Conservation (phyloP, 139 green algal species). For the Desmodesmus armatus region DNA sequence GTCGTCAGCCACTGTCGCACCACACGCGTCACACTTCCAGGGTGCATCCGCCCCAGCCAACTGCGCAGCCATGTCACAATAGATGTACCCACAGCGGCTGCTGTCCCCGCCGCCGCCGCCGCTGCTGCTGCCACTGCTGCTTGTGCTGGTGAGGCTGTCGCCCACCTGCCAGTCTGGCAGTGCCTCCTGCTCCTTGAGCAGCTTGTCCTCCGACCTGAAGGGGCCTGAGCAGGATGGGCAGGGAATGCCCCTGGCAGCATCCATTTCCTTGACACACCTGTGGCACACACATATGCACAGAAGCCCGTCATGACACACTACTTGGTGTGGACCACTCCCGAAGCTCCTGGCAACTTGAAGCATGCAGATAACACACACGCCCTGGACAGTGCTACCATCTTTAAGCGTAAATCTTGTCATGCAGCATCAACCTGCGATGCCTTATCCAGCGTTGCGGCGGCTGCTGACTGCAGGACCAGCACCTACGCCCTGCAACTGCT, state of each 20-base stretch:
- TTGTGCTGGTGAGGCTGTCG: background rate
- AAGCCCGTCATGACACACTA: no score
- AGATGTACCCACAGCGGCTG: conserved; percentile 27
- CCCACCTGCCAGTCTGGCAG: background rate
- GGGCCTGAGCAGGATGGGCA: conserved; percentile 20
- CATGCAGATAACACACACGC: no score
- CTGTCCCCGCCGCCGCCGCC: background rate
- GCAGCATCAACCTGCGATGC: no score
- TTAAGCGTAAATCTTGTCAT: no score
- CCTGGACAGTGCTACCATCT: no score
- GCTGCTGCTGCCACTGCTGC: conserved; percentile 13
- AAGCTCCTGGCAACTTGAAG: no score
- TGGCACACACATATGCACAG: no score
- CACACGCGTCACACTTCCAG: conserved; percentile 30
- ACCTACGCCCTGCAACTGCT: no score
- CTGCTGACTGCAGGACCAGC: no score
- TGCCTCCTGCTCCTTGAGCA: background rate
- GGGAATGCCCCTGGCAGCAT: conserved; percentile 30
- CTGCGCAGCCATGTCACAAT: conserved; percentile 20
- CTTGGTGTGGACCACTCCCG: no score
- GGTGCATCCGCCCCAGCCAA: background rate
- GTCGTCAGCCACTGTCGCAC: background rate
- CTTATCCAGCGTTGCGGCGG: no score
- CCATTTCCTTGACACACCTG: conserved; percentile 10
- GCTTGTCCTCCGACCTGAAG: conserved; percentile 29